Percentiles rank a stretch among this genome's conserved stretches.
phyloP scores from a whole-genome alignment of 371 early-diverging fungal species.

The Sporodiniella umbellata region DNA sequence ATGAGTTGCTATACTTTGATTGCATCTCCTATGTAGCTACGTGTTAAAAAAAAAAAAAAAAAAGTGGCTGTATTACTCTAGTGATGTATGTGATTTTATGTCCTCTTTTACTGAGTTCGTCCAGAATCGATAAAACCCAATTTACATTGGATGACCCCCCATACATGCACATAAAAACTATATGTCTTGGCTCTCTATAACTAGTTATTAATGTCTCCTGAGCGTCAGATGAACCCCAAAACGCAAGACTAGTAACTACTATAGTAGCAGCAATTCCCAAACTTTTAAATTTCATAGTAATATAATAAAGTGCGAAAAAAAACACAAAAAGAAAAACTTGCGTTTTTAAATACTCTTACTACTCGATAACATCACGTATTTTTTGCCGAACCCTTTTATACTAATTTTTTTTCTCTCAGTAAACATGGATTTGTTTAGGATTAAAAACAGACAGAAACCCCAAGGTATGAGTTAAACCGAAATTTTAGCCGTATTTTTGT shows the following conservation, averaged over 20 bases:
- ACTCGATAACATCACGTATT: too few species aligned
- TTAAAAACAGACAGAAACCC: too few species aligned
- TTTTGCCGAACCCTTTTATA: too few species aligned
- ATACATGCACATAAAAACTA: constrained; percentile 3
- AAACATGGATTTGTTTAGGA: too few species aligned
- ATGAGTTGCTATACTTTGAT: neutral
- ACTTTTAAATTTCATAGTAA: neutral
- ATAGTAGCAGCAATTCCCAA: neutral
- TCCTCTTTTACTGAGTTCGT: constrained; percentile 13
- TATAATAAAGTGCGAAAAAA: neutral
- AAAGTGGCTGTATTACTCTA: constrained; percentile 2
- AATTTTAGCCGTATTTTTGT: too few species aligned
- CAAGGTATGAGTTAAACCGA: too few species aligned
- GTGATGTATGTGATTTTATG: constrained; percentile 11
- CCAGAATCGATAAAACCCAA: constrained; percentile 15
- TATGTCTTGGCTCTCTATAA: constrained; percentile 10
- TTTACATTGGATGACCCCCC: constrained; percentile 17
- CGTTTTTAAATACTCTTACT: neutral
- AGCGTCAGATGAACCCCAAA: neutral
- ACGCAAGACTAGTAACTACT: neutral
- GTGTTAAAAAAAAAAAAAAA: neutral
- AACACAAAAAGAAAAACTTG: neutral
- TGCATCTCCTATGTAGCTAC: neutral
- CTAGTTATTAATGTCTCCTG: neutral
- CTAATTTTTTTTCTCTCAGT: too few species aligned